Evolutionary conservation across 2,329 filamentous ascomycete species (phyloP).

Genomic region (Fusarium oxysporum): DNA sequence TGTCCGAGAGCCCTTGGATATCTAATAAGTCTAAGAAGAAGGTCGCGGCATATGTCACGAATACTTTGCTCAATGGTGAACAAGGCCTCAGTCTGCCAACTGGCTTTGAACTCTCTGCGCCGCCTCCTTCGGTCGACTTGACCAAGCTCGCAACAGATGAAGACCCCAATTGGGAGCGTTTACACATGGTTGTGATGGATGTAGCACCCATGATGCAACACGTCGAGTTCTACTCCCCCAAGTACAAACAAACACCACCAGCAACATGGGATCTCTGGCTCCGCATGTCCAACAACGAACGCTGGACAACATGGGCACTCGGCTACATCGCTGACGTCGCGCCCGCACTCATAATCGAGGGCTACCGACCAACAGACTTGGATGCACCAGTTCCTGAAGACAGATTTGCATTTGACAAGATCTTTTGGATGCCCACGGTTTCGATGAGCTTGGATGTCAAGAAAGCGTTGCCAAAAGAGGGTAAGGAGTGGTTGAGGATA

Average conservation of each 20-base stretch:
- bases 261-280: slow-evolving; percentile 64
- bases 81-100: slow-evolving; percentile 47
- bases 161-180: slow-evolving; percentile 36
- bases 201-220: slow-evolving; percentile 46
- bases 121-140: slow-evolving; percentile 37
- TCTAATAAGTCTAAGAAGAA: slow-evolving; percentile 47
- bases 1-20: slow-evolving; percentile 51
- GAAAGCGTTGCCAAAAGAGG: slow-evolving; percentile 73
- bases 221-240: slow-evolving; percentile 48
- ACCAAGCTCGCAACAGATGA: not conserved
- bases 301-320: slow-evolving; percentile 72
- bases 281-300: slow-evolving; percentile 67
- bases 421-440: slow-evolving; percentile 82
- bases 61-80: slow-evolving; percentile 44
- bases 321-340: slow-evolving; percentile 73
- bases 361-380: slow-evolving; percentile 50
- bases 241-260: not conserved
- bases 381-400: slow-evolving; percentile 35
- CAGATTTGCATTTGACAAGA: slow-evolving; percentile 43
- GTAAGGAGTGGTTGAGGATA: slow-evolving; percentile 78
- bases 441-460: slow-evolving; percentile 82
- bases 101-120: slow-evolving; percentile 36
- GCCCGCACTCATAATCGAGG: slow-evolving; percentile 74
- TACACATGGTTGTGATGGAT: slow-evolving; percentile 32
- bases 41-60: slow-evolving; percentile 56